Base-by-base conservation (phyloP, 2,329 filamentous ascomycete species). In the Tympanopsis confertula region DNA sequence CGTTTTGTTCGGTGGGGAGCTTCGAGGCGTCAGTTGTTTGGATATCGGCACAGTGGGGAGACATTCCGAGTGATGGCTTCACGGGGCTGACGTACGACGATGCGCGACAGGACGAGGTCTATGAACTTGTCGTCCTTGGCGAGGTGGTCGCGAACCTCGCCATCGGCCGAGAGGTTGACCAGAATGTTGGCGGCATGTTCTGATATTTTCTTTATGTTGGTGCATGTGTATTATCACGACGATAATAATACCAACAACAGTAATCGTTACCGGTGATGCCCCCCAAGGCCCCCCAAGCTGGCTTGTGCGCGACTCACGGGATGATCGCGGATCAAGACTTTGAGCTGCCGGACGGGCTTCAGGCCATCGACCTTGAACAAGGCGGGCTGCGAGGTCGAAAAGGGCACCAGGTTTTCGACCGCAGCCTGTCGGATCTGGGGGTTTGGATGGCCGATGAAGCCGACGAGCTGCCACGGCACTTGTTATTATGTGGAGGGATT, bases 401-500 rank as follows among this genome's bases (percentile, higher is more conserved):
- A 96, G 10, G 86, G 85, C 35, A 95, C 78, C 24, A 95, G 70
- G 49, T 93, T 84, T 58, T 94, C 87, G 38, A 81, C 77, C 36
- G 88, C 88, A 47, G 89, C 71, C 56, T 86, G 78, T 49, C 91
- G 78, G 45, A 96, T 86, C 56, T 94, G 84, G 30, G 86, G 86
- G 56, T 93, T 94, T 42, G 85, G 85, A 62, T 94, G 82, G 59
- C 85, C 82, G 42, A 96, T 83, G 61, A 96, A 95, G 56, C 87
- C 86, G 43, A 95, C 86, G 38, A 94, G 77, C 86, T 94, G 48
- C 35, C 28, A 40, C 20, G 19, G 33, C n/a, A 32, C 20, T 39
- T 38, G 40, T 18, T 44, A 42, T 37, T 40, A 32, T n/a, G 19
- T 36, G 5, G 14, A 14, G 19, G 38, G 28, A 37, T 38, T 42